Evolutionary conservation across 2,329 filamentous ascomycete species (phyloP).

Genomic region (Coleophoma cylindrospora): DNA sequence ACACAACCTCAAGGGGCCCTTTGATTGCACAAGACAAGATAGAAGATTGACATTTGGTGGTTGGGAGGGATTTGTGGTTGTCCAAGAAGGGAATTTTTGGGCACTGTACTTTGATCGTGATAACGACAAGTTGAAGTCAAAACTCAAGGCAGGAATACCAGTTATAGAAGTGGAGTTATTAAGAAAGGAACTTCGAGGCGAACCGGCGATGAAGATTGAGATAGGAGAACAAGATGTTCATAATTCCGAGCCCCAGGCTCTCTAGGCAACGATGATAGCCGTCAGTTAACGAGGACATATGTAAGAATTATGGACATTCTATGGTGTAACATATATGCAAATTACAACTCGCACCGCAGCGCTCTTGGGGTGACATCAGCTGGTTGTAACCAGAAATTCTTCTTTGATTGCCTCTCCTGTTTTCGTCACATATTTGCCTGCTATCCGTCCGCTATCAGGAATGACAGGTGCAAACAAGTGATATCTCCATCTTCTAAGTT

Average conservation of each 20-base stretch:
- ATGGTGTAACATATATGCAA: no score
- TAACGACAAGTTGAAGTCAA: conserved; percentile 33
- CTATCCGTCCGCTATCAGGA: no score
- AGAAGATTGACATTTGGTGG: conserved; percentile 48
- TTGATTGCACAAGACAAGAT: conserved; percentile 52
- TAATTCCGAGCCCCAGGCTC: not conserved
- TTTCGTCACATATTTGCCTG: no score
- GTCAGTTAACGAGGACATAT: no score
- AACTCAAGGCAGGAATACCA: not conserved
- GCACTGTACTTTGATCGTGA: conserved; percentile 47
- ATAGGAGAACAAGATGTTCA: not conserved
- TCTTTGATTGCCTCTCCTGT: no score
- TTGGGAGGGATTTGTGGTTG: conserved; percentile 62
- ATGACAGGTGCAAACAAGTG: no score
- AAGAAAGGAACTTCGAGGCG: not conserved
- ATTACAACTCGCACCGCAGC: no score
- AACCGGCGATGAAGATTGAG: not conserved
- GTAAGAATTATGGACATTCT: no score
- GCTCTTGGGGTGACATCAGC: no score
- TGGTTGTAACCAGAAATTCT: no score
- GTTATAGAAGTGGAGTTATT: not conserved
- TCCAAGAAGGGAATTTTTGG: conserved; percentile 49
- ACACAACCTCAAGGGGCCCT: conserved; percentile 70
- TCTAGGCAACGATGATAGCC: no score
- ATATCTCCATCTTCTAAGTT: no score